Conservation (phyloP, 352 stramenopile species). For the Phytopythium vexans region DNA sequence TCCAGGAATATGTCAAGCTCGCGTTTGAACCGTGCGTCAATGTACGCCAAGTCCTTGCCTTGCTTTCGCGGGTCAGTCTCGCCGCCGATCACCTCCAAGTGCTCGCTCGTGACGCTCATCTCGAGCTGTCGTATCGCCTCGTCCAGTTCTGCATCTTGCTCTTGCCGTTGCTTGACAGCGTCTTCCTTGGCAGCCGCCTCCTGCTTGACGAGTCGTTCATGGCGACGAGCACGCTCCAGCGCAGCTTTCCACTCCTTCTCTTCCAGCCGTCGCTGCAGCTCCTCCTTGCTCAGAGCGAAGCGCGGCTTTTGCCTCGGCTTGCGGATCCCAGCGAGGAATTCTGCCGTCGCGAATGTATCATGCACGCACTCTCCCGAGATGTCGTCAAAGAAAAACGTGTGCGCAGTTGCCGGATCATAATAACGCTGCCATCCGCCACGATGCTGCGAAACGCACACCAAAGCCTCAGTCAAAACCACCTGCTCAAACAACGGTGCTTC, state of each 20-base stretch:
- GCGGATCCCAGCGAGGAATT: slow-evolving; percentile 36
- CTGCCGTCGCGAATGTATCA: slow-evolving; percentile 34
- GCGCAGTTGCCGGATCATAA: slow-evolving; percentile 48
- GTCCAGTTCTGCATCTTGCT: slow-evolving; percentile 33
- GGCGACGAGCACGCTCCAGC: slow-evolving; percentile 40
- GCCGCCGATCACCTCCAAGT: slow-evolving; percentile 26
- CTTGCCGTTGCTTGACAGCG: slow-evolving; percentile 15
- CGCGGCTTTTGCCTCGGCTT: slow-evolving; percentile 21
- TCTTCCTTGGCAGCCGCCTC: slow-evolving; percentile 13
- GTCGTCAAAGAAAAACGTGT: slow-evolving; percentile 70
- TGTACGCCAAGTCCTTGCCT: slow-evolving; percentile 41
- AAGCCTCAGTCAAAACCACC: neutral
- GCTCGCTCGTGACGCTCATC: slow-evolving; percentile 49
- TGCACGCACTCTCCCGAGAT: slow-evolving; percentile 62
- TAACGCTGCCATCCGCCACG: slow-evolving; percentile 50
- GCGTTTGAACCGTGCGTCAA: slow-evolving; percentile 54
- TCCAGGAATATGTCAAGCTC: slow-evolving; percentile 55
- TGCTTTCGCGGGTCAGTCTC: too few species aligned
- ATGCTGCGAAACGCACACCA: slow-evolving; percentile 9
- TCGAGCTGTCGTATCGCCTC: slow-evolving; percentile 42
- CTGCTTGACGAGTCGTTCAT: slow-evolving; percentile 30
- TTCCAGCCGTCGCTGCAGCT: slow-evolving; percentile 46
- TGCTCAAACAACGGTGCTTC: neutral
- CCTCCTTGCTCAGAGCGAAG: slow-evolving; percentile 36
- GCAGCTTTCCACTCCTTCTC: slow-evolving; percentile 65